A percentile compares a stretch with the other conserved stretches of the same genome.
Evolutionary conservation across 495 filamentous ascomycete species (phyloP).

Genomic region (Penicillium egyptiacum): DNA sequence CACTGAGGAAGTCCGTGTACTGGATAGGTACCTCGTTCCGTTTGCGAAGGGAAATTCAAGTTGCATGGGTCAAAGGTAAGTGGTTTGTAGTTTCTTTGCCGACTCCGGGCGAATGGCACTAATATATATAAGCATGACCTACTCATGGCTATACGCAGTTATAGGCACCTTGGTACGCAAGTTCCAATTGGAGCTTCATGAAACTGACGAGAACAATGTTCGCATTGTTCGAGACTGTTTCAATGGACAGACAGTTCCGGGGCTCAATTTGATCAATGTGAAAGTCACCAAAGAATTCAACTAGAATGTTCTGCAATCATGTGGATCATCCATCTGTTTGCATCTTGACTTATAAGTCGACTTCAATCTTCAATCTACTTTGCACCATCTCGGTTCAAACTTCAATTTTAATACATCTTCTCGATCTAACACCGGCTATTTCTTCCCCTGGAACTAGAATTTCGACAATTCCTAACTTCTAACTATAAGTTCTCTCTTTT

Average conservation of each 20-base stretch:
- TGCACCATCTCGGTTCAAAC: too few relatives aligned
- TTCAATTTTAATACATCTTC: too few relatives aligned
- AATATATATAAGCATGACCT: background rate
- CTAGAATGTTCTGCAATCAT: background rate
- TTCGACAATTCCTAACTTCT: background rate
- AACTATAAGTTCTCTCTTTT: background rate
- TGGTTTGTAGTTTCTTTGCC: background rate
- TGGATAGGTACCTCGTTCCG: background rate
- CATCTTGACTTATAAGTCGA: background rate
- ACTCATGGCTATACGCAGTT: background rate
- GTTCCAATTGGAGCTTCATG: background rate
- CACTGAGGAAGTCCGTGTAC: background rate
- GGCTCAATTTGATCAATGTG: background rate
- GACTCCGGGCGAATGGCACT: background rate
- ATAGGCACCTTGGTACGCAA: background rate
- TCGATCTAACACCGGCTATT: background rate
- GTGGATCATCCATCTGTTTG: background rate
- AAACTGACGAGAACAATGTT: background rate
- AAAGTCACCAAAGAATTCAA: background rate
- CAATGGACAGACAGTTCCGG: background rate
- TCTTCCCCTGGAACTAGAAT: background rate
- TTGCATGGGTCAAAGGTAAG: background rate
- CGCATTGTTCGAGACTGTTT: background rate
- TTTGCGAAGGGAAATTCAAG: background rate
- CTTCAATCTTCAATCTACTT: too few relatives aligned